Evolutionary conservation across 2,329 filamentous ascomycete genomes (phyloP).

Genomic region (Pseudogymnoascus sp.): DNA sequence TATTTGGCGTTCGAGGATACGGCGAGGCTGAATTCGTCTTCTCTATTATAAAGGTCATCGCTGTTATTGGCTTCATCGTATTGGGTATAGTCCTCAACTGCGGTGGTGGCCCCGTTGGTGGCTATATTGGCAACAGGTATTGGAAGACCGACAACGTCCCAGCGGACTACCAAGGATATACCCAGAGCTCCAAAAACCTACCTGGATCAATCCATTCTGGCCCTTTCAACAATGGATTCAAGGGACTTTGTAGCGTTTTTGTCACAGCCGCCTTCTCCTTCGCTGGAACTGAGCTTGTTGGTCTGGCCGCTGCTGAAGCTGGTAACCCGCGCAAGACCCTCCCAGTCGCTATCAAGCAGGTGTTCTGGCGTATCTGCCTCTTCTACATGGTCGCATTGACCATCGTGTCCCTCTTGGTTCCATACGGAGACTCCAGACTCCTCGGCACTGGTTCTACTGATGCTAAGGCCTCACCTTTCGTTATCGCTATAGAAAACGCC

Average conservation of each 20-base stretch:
- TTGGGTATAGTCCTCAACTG: slow-evolving; percentile 60
- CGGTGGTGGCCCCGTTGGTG: neutral
- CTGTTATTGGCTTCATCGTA: slow-evolving; percentile 64
- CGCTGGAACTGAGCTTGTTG: slow-evolving; percentile 43
- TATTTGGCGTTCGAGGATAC: slow-evolving; percentile 81
- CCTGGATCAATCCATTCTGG: slow-evolving; percentile 39
- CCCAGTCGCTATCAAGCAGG: slow-evolving; percentile 43
- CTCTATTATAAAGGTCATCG: slow-evolving; percentile 76
- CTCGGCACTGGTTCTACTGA: slow-evolving; percentile 30
- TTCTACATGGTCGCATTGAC: slow-evolving; percentile 46
- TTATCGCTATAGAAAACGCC: slow-evolving; percentile 47
- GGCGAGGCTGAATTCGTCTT: slow-evolving; percentile 87
- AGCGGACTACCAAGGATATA: slow-evolving; percentile 44
- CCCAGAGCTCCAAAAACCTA: slow-evolving; percentile 34
- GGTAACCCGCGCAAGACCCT: slow-evolving; percentile 39
- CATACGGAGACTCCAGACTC: slow-evolving; percentile 34
- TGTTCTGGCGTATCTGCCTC: slow-evolving; percentile 45
- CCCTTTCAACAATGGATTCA: slow-evolving; percentile 36
- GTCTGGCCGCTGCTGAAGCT: slow-evolving; percentile 43
- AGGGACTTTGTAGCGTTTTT: slow-evolving; percentile 53
- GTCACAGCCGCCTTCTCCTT: slow-evolving; percentile 53
- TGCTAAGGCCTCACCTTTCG: slow-evolving; percentile 43
- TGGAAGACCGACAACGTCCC: slow-evolving; percentile 7
- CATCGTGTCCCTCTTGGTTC: slow-evolving; percentile 42
- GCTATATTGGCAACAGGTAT: neutral